These are phyloP conservation scores for Fallopia convolvulus DNA, from an alignment of 148 eudicot genomes.

Conservation along the genomic window DNA sequence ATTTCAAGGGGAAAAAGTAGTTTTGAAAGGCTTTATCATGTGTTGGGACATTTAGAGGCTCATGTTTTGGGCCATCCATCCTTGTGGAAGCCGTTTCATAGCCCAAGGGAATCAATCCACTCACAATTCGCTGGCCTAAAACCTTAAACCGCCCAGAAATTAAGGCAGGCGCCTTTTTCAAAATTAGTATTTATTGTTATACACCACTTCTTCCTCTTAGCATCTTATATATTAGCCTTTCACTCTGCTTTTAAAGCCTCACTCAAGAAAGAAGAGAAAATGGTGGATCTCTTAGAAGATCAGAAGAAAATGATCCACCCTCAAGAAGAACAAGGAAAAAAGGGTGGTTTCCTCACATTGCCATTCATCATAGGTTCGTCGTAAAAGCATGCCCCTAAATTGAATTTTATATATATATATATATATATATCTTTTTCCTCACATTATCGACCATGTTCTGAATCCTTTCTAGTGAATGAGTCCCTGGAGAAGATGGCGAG, in stretches of 20 bases:
- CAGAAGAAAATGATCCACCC: background rate
- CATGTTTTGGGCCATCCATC: background rate
- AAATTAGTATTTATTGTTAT: background rate
- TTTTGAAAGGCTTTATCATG: background rate
- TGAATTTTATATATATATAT: too few species aligned
- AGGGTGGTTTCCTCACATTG: conserved; percentile 77
- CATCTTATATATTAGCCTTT: background rate
- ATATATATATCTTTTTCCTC: too few species aligned
- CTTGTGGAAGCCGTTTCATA: background rate
- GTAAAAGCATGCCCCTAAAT: conserved; percentile 8
- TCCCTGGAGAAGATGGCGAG: conserved; percentile 82
- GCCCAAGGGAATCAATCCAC: background rate
- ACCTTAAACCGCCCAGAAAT: background rate
- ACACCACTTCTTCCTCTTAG: too few species aligned
- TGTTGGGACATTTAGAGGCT: background rate
- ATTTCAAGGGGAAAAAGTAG: too few species aligned
- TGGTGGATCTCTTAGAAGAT: background rate
- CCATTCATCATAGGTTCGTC: conserved; percentile 70
- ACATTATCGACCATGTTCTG: too few species aligned
- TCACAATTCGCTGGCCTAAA: background rate
- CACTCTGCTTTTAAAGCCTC: background rate
- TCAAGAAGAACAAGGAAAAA: conserved; percentile 6
- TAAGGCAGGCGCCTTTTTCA: background rate
- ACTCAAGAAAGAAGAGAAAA: background rate
- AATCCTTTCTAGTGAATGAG: conserved; percentile 45